A percentile compares a stretch with the other conserved stretches of the same genome.
phyloP scores from a whole-genome alignment of 2,329 filamentous ascomycete species.

The Purpureocillium lavendulum region DNA sequence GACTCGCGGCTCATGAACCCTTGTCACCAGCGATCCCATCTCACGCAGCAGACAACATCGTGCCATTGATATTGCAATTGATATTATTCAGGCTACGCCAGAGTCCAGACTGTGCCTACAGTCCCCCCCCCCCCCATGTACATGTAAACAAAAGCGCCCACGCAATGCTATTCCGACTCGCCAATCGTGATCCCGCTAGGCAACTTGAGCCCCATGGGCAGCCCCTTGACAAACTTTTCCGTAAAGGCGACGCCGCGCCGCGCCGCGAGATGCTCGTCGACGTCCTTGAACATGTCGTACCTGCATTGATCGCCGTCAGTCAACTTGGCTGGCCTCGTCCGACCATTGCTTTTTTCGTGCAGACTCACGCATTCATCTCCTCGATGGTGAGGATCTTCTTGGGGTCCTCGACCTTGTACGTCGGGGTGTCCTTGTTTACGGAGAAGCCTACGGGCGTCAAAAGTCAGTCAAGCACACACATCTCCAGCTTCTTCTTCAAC shows the following conservation, averaged over 20 bases:
- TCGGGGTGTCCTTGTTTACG: conserved; percentile 44
- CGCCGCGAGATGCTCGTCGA: conserved; percentile 38
- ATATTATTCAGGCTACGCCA: too few species aligned
- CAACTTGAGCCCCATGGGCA: conserved; percentile 38
- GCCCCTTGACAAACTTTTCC: conserved; percentile 30
- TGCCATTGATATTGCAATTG: too few species aligned
- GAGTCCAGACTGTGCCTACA: too few species aligned
- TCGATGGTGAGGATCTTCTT: conserved; percentile 57
- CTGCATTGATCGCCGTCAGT: conserved; percentile 18
- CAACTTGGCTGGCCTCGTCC: not conserved
- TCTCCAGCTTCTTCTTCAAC: too few species aligned
- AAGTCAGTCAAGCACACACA: not conserved
- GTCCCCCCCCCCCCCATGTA: too few species aligned
- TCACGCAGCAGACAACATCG: too few species aligned
- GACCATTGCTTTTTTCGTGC: not conserved
- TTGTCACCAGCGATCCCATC: too few species aligned
- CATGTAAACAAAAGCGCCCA: too few species aligned
- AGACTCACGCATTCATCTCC: conserved; percentile 56
- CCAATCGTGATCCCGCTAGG: conserved; percentile 37
- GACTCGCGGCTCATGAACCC: too few species aligned
- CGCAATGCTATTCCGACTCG: conserved; percentile 2
- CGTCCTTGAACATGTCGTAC: conserved; percentile 51
- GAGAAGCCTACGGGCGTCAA: conserved; percentile 42
- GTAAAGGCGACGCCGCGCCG: conserved; percentile 22
- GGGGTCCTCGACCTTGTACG: conserved; percentile 55